Evolutionary conservation across 306 rosid genomes (phyloP).

Genomic region (Vigna angularis): DNA sequence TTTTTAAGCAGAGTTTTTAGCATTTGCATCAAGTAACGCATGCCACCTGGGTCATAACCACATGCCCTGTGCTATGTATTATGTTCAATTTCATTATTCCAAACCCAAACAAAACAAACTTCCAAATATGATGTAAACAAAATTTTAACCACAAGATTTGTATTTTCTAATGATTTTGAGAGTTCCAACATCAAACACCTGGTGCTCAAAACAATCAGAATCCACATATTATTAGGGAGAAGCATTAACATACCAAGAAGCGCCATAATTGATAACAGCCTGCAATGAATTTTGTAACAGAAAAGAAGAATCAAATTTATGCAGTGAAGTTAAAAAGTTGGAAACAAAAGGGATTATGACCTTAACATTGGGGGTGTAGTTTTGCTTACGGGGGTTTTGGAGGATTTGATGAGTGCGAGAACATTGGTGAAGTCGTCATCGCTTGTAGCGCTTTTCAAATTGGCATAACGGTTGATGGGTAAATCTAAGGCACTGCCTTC

Average conservation of each 20-base stretch:
- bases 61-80: background rate
- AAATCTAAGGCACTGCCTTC: constrained; percentile 55
- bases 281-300: constrained; percentile 46
- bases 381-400: constrained; percentile 71
- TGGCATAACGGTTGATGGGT: constrained; percentile 58
- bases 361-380: background rate
- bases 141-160: background rate
- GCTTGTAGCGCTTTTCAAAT: constrained; percentile 68
- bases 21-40: no score
- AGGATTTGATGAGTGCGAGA: constrained; percentile 74
- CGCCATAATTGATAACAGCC: constrained; percentile 95
- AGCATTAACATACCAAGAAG: constrained; percentile 68
- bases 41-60: background rate
- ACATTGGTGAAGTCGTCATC: constrained; percentile 61
- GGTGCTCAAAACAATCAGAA: background rate
- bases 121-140: background rate
- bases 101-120: constrained; percentile 24
- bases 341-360: background rate
- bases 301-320: background rate
- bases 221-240: background rate
- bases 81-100: background rate
- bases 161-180: background rate
- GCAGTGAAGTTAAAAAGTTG: background rate
- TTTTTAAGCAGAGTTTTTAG: no score
- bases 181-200: constrained; percentile 40